Conservation (phyloP, 1,284 basidiomycete species). For the Heliocybe sulcata region DNA sequence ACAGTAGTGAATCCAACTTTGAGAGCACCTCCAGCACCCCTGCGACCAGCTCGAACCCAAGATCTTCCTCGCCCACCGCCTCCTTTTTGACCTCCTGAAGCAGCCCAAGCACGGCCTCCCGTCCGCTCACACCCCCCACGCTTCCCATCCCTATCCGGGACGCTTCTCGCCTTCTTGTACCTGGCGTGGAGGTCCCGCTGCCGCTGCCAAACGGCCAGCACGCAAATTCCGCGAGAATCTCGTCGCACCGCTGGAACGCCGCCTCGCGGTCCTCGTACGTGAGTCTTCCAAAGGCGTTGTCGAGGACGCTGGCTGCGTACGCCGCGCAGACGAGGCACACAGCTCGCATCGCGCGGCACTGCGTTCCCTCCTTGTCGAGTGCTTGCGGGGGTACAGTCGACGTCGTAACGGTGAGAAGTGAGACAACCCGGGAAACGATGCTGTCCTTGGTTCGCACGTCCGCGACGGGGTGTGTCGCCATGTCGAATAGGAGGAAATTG, state of each 20-base stretch:
- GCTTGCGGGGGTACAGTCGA: conserved; percentile 70
- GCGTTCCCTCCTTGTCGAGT: conserved; percentile 70
- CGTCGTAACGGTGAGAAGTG: conserved; percentile 79
- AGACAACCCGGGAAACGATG: conserved; percentile 69
- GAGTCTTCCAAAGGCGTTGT: conserved; percentile 83
- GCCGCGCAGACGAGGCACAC: conserved; percentile 83
- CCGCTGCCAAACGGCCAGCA: conserved; percentile 79
- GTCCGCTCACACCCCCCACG: conserved; percentile 33
- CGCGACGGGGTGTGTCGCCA: conserved; percentile 95
- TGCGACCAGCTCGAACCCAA: conserved; percentile 83
- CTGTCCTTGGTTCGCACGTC: conserved; percentile 86
- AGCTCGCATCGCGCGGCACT: conserved; percentile 75
- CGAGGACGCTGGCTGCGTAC: conserved; percentile 91
- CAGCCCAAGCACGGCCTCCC: conserved; percentile 76
- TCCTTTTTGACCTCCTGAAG: conserved; percentile 77
- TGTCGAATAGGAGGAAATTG: conserved; percentile 96
- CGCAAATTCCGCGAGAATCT: conserved; percentile 84
- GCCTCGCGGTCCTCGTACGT: conserved; percentile 88
- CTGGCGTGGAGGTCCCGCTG: conserved; percentile 8
- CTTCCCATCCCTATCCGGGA: conserved; percentile 49
- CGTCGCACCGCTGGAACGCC: conserved; percentile 87
- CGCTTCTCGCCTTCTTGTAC: conserved; percentile 30
- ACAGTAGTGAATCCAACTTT: conserved; percentile 78
- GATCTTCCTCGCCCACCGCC: conserved; percentile 51
- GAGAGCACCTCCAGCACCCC: conserved; percentile 88